Percentiles rank a stretch among this genome's conserved stretches.
phyloP scores from a whole-genome alignment of 2,329 filamentous ascomycete genomes.

The Cladosporium sp. region DNA sequence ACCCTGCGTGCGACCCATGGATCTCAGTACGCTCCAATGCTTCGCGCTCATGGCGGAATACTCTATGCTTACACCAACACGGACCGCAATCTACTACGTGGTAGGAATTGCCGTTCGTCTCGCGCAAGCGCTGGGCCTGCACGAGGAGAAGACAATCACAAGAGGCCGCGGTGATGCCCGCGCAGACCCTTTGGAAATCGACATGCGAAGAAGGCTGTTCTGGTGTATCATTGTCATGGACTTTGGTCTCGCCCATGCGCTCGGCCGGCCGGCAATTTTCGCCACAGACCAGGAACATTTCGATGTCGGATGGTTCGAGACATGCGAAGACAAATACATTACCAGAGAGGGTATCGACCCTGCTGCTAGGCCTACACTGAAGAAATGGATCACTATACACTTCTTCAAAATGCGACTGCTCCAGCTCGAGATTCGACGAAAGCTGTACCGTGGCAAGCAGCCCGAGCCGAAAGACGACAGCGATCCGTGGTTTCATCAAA shows the following conservation, averaged over 20 bases:
- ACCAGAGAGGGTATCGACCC: slow-evolving; percentile 68
- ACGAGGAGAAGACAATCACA: slow-evolving; percentile 82
- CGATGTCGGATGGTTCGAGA: slow-evolving; percentile 78
- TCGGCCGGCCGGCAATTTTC: slow-evolving; percentile 82
- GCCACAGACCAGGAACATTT: slow-evolving; percentile 77
- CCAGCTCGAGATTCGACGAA: slow-evolving; percentile 81
- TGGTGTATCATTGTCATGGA: slow-evolving; percentile 91
- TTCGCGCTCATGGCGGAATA: slow-evolving; percentile 84
- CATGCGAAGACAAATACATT: slow-evolving; percentile 78
- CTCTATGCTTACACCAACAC: slow-evolving; percentile 83
- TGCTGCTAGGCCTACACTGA: slow-evolving; percentile 61
- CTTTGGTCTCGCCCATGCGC: slow-evolving; percentile 76
- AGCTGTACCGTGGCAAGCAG: slow-evolving; percentile 79
- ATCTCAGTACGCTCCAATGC: slow-evolving; percentile 85
- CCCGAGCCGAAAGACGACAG: slow-evolving; percentile 70
- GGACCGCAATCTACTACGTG: slow-evolving; percentile 89
- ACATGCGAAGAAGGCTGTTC: slow-evolving; percentile 81
- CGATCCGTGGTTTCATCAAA: slow-evolving; percentile 80
- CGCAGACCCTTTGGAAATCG: slow-evolving; percentile 69
- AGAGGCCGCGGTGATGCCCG: slow-evolving; percentile 55
- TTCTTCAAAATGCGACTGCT: slow-evolving; percentile 87
- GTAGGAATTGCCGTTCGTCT: slow-evolving; percentile 83
- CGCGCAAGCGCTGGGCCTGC: slow-evolving; percentile 80
- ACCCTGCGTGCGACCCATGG: slow-evolving; percentile 77
- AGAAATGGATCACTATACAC: slow-evolving; percentile 86